phyloP scores from a whole-genome alignment of 345 rosid species.

The Stellera chamaejasme region DNA sequence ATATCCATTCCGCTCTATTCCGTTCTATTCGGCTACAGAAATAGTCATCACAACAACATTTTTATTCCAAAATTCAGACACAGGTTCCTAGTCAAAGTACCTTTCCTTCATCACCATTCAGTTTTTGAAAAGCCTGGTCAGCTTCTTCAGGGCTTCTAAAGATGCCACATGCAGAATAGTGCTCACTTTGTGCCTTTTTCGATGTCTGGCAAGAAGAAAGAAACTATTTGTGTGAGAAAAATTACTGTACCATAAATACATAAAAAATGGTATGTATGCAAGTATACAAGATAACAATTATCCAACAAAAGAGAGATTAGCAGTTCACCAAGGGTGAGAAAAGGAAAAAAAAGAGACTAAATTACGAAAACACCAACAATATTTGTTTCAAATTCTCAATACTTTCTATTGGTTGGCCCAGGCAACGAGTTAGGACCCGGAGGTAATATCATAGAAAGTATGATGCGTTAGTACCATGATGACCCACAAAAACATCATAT shows the following conservation, averaged over 20 bases:
- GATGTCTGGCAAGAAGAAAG: conserved; percentile 36
- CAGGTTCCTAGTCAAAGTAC: conserved; percentile 18
- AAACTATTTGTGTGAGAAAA: conserved; percentile 6
- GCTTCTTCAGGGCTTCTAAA: conserved; percentile 58
- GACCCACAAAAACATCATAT: no score
- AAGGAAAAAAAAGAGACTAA: background rate
- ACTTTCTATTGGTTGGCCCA: no score
- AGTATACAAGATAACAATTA: background rate
- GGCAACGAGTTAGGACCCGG: no score
- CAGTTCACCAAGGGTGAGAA: background rate
- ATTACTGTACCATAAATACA: background rate
- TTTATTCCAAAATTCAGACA: background rate
- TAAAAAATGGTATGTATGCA: background rate
- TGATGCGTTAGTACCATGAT: no score
- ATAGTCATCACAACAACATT: background rate
- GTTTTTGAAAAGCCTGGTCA: conserved; percentile 45
- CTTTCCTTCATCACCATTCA: conserved; percentile 38
- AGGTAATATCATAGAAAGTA: no score
- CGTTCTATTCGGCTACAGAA: no score
- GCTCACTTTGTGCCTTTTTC: conserved; percentile 32
- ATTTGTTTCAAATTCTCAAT: background rate
- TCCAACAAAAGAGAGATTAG: background rate
- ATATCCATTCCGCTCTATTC: no score
- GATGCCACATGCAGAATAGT: conserved; percentile 37
- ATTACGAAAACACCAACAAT: background rate